Base-by-base conservation (phyloP, 495 filamentous ascomycete genomes). In the Penicillium paxilli region DNA sequence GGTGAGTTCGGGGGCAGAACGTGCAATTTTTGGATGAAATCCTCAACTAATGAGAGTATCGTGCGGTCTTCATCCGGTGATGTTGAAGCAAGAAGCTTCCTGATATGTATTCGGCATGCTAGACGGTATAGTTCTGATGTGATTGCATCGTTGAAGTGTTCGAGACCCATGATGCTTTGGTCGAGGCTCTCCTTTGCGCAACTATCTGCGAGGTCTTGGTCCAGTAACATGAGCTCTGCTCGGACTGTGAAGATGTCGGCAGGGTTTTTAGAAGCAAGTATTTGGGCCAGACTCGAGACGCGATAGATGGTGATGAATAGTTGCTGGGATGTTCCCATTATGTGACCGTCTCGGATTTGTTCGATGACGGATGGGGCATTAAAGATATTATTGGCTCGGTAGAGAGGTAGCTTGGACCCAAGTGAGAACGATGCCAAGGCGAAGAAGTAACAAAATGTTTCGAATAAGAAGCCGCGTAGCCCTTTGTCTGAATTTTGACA, bases 401-500 rank as follows among this genome's bases (percentile, higher is more conserved):
- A 7, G 8, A 58, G 11, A 11, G 40, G 16, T 16, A 64, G 23
- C 14, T 38, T 41, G 2, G 57, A 11, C 0, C 51, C 51, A 14
- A 58, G 61, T 1, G 61, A 47, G 28, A 60, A 64, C 1, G 54
- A 30, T 1, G 57, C 40, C 7, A 64, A 17, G 19, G 57, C 32
- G 47, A 60, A 64, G 21, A 60, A 58, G 16, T 64, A 64, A 30
- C 61, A 60, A 20, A 64, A 64, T 19, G 58, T 30, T 14, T 60
- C 61, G 1, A 55, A 41, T 10, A 64, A 23, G 22, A 58, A 58
- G 6, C 32, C 17, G 6, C 51, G 42, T 16, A 64, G 5, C 3
- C 25, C 21, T 2, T 51, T 23, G 26, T 58, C 50, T 0, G 19
- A n/a, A 4, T 42, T 52, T 1, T 20, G 19, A 4, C 5, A 14